phyloP scores from a whole-genome alignment of 371 early-diverging fungal species.

The Batkoa obscura region DNA sequence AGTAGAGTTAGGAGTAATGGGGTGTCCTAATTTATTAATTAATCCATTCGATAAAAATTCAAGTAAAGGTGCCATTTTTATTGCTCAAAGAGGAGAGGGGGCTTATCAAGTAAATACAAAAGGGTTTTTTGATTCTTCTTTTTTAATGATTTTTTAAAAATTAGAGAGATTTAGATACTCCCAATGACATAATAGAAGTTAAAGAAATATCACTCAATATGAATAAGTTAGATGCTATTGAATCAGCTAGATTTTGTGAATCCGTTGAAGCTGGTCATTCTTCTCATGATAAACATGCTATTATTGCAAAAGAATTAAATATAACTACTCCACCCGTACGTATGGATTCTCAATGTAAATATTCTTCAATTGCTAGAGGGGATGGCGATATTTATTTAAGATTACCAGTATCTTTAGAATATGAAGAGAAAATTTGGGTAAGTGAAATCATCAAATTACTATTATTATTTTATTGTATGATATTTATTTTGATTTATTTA shows the following conservation, averaged over 20 bases:
- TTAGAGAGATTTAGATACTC: neutral
- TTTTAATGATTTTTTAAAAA: neutral
- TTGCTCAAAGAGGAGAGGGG: constrained; percentile 65
- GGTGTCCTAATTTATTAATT: constrained; percentile 90
- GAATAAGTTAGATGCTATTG: constrained; percentile 22
- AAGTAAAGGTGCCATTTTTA: constrained; percentile 60
- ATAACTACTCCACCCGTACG: constrained; percentile 57
- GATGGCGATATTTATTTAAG: constrained; percentile 84
- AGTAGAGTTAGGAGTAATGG: constrained; percentile 80
- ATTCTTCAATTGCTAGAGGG: constrained; percentile 67
- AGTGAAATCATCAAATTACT: constrained; percentile 7
- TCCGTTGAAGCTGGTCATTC: constrained; percentile 92
- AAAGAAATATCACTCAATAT: constrained; percentile 44
- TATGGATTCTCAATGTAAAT: constrained; percentile 92
- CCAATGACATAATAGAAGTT: neutral
- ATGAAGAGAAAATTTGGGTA: constrained; percentile 95
- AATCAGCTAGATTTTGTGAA: constrained; percentile 70
- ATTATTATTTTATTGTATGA: too few relatives aligned
- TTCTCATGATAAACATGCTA: constrained; percentile 53
- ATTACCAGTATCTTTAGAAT: constrained; percentile 51
- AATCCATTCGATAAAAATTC: too few relatives aligned
- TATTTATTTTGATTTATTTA: neutral
- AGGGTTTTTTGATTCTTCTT: neutral
- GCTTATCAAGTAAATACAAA: constrained; percentile 86
- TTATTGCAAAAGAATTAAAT: constrained; percentile 49